Evolutionary conservation across 441 rosid genomes (phyloP), one percentile per base, ranked within the genome.

Genomic region (Populus trichocarpa): DNA sequence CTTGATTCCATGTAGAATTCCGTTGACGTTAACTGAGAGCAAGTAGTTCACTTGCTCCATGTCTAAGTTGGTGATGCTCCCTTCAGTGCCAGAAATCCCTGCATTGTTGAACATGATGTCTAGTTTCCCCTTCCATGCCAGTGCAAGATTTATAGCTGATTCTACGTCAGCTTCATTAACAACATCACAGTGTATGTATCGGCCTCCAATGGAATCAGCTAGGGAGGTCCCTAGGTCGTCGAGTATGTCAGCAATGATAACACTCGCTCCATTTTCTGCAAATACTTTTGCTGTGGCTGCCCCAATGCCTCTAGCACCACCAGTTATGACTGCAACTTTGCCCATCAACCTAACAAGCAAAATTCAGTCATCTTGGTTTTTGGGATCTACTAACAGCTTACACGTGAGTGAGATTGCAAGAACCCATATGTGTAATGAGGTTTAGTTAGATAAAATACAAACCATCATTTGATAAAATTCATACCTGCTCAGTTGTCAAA

Each of bases 251-350:
- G 95, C 97, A 1, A 95, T 82, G 18, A 93, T 83, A 6, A 95
- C 90, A 74, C 81, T 74, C 0, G 98, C 98, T 0, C 98, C 98
- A n/a, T 88, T 83, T 75, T 90, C 79, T 5, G 94, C 79, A 70
- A 91, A 90, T 23, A 90, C 18, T 61, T 74, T 90, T 12, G 97
- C 97, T 13, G 92, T 84, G 25, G 97, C 94, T 9, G 91, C 98
- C 46, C 97, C 98, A 8, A 93, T 95, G 25, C 98, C 98, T 82
- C 93, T 90, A 53, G 98, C 98, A 26, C 94, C 98, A 8, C 97
- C 98, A 5, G 97, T 95, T 81, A 93, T 86, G 4, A 93, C 86
- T 6, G 90, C 97, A 28, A 93, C 98, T 83, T 89, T 91, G 22
- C 89, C 87, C 28, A 5, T 70, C 80, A 91, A 81, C 88, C 85